Base-by-base conservation (phyloP, 2,329 filamentous ascomycete species). In the Parastagonospora avenae region DNA sequence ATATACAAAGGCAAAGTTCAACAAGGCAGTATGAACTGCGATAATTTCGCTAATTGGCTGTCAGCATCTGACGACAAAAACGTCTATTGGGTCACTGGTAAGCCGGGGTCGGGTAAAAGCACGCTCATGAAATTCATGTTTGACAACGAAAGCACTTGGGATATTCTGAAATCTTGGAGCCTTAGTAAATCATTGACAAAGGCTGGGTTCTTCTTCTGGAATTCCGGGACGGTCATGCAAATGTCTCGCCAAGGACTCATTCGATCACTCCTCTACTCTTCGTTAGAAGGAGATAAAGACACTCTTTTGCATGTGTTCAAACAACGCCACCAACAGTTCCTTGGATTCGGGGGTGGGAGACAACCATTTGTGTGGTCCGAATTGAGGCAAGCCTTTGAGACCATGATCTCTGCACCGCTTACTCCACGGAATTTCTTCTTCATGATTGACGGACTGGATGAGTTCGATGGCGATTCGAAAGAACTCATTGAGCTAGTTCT, bases 71-170 rank as follows among this genome's bases (percentile, higher is more conserved):
- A 46, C 4, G 33, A 46, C n/a, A 24, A 29, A 10, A 50, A 49
- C 16, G 29, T 62, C 5, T 65, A 66, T 31, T 65, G 75, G 71
- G 71, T 80, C 12, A 71, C 68, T 19, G 79, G 79, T 1, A 80
- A 78, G 40, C 72, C 77, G 0, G 78, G 78, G 0, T 76, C 76
- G 11, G 79, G 78, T 7, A 80, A 81, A 49, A 79, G 77, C 0
- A 80, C 77, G 0, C 51, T 80, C 15, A 78, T 80, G 75, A 61
- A 62, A 31, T 61, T 50, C 31, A 31, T 65, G 2, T 57, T 46
- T 35, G 36, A 57, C 16, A 41, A 61, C 28, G 9, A 14, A 12
- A n/a, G 48, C 1, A 46, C 42, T 11, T 1, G 15, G 16, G 2
- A 12, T 2, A 32, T 39, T 2, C 33, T 61, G n/a, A 11, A 44